Conservation (phyloP, 768 basidiomycete genomes). For the Lentinula raphanica region DNA sequence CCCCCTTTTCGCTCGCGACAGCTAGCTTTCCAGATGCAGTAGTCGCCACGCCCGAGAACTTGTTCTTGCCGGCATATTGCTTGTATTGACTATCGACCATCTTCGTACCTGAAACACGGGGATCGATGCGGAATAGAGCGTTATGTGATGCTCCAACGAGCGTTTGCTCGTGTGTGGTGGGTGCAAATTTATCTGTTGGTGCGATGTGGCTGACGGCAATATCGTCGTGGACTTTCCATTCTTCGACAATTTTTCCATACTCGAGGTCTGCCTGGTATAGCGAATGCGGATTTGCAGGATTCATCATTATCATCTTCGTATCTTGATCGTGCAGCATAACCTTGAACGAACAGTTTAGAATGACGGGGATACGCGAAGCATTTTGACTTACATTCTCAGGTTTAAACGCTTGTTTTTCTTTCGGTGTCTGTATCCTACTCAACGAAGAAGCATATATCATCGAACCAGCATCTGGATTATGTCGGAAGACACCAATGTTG, state of each 20-base stretch:
- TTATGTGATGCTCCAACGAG: conserved; percentile 92
- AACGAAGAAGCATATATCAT: conserved; percentile 88
- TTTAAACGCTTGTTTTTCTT: conserved; percentile 79
- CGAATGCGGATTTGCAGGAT: conserved; percentile 73
- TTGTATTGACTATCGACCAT: conserved; percentile 94
- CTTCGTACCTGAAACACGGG: conserved; percentile 87
- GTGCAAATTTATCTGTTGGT: conserved; percentile 92
- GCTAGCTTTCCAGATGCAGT: conserved; percentile 85
- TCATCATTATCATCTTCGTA: conserved; percentile 89
- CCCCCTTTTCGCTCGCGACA: conserved; percentile 94
- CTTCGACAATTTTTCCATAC: conserved; percentile 93
- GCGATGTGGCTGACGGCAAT: conserved; percentile 85
- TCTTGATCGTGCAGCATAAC: conserved; percentile 98
- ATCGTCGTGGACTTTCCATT: conserved; percentile 96
- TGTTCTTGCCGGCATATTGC: conserved; percentile 92
- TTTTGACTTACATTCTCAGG: conserved; percentile 67
- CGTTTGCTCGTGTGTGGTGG: conserved; percentile 87
- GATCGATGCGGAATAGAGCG: conserved; percentile 96
- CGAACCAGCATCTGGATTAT: conserved; percentile 51
- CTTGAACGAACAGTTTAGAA: conserved; percentile 33
- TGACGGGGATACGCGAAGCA: neutral
- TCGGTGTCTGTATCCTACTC: conserved; percentile 70
- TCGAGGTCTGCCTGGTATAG: conserved; percentile 91
- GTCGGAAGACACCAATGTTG: conserved; percentile 87
- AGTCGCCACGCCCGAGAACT: conserved; percentile 89